Conservation (phyloP, 345 rosid species). For the Nasturtium officinale region DNA sequence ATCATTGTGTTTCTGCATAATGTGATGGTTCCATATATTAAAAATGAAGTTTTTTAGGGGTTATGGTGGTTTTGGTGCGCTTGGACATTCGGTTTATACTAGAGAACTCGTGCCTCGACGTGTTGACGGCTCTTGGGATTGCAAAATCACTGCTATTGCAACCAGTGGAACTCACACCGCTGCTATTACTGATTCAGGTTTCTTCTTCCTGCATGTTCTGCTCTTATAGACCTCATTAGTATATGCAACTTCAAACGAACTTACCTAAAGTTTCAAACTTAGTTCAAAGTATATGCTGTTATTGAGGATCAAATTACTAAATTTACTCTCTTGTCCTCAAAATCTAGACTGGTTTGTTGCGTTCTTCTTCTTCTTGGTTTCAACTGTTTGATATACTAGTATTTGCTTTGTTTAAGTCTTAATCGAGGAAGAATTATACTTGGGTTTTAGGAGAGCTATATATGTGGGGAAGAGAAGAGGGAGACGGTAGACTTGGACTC, state of each 20-base stretch:
- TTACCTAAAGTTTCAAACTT: no score
- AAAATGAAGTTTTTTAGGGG: slow-evolving; percentile 80
- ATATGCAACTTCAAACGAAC: not conserved
- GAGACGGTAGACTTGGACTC: slow-evolving; percentile 92
- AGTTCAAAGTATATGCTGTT: no score
- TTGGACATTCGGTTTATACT: slow-evolving; percentile 85
- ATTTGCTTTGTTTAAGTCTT: not conserved
- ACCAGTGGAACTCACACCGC: slow-evolving; percentile 91
- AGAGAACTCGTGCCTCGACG: slow-evolving; percentile 82
- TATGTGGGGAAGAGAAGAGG: slow-evolving; percentile 97
- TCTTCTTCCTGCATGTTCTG: slow-evolving; percentile 5
- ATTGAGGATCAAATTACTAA: not conserved
- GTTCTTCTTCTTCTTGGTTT: not conserved
- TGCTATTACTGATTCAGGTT: slow-evolving; percentile 80
- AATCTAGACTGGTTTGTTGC: not conserved
- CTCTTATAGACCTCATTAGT: not conserved
- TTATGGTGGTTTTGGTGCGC: slow-evolving; percentile 96
- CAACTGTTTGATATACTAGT: not conserved
- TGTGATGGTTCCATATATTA: slow-evolving; percentile 41
- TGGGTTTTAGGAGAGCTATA: slow-evolving; percentile 66
- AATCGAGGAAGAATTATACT: not conserved
- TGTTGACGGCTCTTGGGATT: slow-evolving; percentile 71
- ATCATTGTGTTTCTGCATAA: slow-evolving; percentile 15
- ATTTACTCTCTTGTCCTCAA: not conserved
- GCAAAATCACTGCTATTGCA: slow-evolving; percentile 60